Evolutionary conservation across 257 asterid genomes (phyloP).

Genomic region (Solanum chiquidenum): DNA sequence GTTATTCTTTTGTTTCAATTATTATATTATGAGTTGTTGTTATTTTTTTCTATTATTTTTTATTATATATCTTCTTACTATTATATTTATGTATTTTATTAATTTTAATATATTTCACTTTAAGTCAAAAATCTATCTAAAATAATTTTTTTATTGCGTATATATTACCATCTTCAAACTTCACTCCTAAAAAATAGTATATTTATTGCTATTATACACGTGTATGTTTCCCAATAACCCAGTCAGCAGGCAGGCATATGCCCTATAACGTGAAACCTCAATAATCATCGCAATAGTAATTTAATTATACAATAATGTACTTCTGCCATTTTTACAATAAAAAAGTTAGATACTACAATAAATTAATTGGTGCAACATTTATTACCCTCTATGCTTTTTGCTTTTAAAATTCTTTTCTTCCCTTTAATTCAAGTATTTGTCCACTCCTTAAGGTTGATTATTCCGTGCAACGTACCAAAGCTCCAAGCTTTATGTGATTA

Average conservation of each 20-base stretch:
- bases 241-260: not conserved
- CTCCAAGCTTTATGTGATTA: not conserved
- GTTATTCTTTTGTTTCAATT: too few species aligned
- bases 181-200: too few species aligned
- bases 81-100: too few species aligned
- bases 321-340: not conserved
- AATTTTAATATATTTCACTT: too few species aligned
- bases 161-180: not conserved
- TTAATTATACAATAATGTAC: not conserved
- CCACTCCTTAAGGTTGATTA: not conserved
- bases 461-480: not conserved
- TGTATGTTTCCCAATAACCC: not conserved
- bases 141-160: too few species aligned
- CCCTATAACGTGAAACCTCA: not conserved
- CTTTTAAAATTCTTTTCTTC: not conserved
- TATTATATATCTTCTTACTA: not conserved
- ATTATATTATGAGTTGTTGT: too few species aligned
- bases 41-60: too few species aligned
- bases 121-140: not conserved
- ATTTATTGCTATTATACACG: not conserved
- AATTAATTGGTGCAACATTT: not conserved
- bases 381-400: not conserved
- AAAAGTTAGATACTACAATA: not conserved
- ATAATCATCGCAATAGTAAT: not conserved
- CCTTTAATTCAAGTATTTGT: not conserved